Percentiles rank a stretch among this genome's conserved stretches.
Conservation (phyloP, 2,329 filamentous ascomycete species). For the Emmonsia crescens region DNA sequence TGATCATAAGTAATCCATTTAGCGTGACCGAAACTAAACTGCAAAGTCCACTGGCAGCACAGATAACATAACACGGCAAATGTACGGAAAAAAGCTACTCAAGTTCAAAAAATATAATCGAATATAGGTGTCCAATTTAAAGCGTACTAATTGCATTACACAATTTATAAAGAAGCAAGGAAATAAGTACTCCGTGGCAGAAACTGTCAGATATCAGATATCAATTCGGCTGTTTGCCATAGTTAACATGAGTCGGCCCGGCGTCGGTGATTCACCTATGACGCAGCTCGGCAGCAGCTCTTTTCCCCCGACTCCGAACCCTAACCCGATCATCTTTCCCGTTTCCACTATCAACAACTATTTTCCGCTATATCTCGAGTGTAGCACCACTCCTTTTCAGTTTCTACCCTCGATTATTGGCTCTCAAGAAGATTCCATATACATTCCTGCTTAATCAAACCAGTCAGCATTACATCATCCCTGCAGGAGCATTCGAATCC, state of each 20-base stretch:
- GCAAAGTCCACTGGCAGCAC: not conserved
- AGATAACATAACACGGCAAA: not conserved
- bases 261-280: not conserved
- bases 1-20: not conserved
- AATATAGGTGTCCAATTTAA: not conserved
- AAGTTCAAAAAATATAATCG: not conserved
- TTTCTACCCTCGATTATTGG: not conserved
- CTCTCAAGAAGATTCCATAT: not conserved
- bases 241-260: not conserved
- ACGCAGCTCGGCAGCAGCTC: not conserved
- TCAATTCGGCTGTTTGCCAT: not conserved
- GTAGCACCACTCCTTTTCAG: not conserved
- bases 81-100: not conserved
- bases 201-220: not conserved
- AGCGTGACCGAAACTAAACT: too few relatives aligned
- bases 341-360: not conserved
- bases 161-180: not conserved
- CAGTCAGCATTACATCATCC: slow-evolving; percentile 1
- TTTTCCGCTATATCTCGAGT: not conserved
- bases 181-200: not conserved
- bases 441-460: not conserved
- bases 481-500: not conserved
- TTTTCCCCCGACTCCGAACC: not conserved
- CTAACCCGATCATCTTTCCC: not conserved
- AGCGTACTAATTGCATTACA: not conserved